A percentile compares a stretch with the other conserved stretches of the same genome.
Evolutionary conservation across 192 early-diverging fungal genomes (phyloP).

Genomic region (Lobosporangium transversale): DNA sequence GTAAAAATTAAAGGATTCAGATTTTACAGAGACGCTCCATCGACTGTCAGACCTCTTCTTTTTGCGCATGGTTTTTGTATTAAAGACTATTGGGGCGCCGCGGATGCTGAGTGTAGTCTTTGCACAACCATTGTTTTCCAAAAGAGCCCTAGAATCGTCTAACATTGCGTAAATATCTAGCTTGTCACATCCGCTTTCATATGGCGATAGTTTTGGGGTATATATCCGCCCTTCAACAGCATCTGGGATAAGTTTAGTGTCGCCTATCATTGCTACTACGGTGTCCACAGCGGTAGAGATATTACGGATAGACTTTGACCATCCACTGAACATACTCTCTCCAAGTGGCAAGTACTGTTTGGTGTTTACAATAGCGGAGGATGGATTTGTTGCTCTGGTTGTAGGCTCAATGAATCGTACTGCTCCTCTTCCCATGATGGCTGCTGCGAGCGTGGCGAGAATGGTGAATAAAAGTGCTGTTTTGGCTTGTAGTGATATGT

Average conservation of each 20-base stretch:
- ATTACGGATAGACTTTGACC: not conserved
- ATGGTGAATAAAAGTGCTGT: not conserved
- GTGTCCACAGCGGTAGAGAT: not conserved
- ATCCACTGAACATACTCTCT: not conserved
- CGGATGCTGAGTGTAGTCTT: not conserved
- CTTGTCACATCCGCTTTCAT: not conserved
- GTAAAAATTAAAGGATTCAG: not conserved
- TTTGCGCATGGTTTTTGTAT: not conserved
- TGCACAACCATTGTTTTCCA: not conserved
- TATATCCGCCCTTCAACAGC: not conserved
- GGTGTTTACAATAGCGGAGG: not conserved
- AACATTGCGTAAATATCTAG: not conserved
- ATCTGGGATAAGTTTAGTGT: not conserved
- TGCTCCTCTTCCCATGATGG: not conserved
- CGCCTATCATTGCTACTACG: not conserved
- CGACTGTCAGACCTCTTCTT: not conserved
- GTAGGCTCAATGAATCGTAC: not conserved
- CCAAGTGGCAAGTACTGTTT: not conserved
- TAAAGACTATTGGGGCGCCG: not conserved
- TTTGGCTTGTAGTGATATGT: not conserved
- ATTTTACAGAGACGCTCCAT: not conserved
- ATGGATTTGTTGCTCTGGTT: not conserved
- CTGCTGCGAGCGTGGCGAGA: not conserved
- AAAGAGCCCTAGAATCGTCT: not conserved
- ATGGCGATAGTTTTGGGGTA: not conserved